Percentiles rank a stretch among this genome's conserved stretches.
Evolutionary conservation across 1,284 basidiomycete genomes (phyloP).

Genomic region (Naganishia sp.): DNA sequence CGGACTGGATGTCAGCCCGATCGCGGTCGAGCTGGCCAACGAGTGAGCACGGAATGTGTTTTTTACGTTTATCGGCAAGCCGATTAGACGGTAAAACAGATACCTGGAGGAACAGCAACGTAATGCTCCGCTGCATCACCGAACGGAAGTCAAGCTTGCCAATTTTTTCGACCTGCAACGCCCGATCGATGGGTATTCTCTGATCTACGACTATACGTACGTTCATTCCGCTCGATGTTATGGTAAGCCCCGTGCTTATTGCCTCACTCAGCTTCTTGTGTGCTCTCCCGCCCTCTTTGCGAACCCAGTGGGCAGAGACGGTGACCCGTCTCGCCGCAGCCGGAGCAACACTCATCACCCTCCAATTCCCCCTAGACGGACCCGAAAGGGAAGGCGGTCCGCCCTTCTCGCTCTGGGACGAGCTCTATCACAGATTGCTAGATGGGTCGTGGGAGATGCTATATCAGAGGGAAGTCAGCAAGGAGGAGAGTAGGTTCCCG

Average conservation of each 20-base stretch:
- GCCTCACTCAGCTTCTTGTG: slow-evolving; percentile 63
- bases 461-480: slow-evolving; percentile 63
- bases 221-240: slow-evolving; percentile 38
- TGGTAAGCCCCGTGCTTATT: neutral
- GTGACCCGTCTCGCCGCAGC: slow-evolving; percentile 63
- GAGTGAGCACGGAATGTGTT: slow-evolving; percentile 50
- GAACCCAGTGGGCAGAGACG: slow-evolving; percentile 62
- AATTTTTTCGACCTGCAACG: slow-evolving; percentile 62
- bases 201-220: slow-evolving; percentile 70
- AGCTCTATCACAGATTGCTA: slow-evolving; percentile 63
- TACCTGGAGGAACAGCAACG: slow-evolving; percentile 37
- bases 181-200: slow-evolving; percentile 57
- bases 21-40: slow-evolving; percentile 60
- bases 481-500: slow-evolving; percentile 53
- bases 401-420: slow-evolving; percentile 64
- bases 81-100: slow-evolving; percentile 28
- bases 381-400: slow-evolving; percentile 61
- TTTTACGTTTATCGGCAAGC: neutral
- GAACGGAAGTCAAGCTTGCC: slow-evolving; percentile 52
- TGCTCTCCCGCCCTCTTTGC: slow-evolving; percentile 63
- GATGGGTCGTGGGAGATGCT: slow-evolving; percentile 52
- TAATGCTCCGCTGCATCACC: slow-evolving; percentile 17
- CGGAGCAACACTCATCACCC: slow-evolving; percentile 64
- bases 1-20: slow-evolving; percentile 63
- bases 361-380: slow-evolving; percentile 60